Conservation (phyloP, 1,139 yeast species). For the Blastobotrys capitulatus region DNA sequence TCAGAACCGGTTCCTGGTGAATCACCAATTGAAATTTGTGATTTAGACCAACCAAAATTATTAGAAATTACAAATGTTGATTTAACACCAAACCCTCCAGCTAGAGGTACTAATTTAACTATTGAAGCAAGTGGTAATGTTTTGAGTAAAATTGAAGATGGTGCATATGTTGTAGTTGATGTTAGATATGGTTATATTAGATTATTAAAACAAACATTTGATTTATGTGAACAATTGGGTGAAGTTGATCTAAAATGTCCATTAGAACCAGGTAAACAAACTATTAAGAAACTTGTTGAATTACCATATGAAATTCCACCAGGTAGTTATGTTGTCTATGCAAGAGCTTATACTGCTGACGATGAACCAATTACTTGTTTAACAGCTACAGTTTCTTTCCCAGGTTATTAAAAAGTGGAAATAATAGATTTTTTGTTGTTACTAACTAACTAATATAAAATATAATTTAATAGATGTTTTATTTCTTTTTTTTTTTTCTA, state of each 20-base stretch:
- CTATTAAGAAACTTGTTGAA: constrained; percentile 63
- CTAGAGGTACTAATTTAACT: constrained; percentile 71
- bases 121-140: constrained; percentile 68
- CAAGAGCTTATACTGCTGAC: constrained; percentile 81
- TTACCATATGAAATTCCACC: constrained; percentile 95
- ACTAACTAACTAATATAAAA: too few species aligned
- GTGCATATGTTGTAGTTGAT: constrained; percentile 90
- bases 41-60: constrained; percentile 48
- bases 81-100: constrained; percentile 83
- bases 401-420: constrained; percentile 12
- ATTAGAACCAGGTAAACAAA: constrained; percentile 59
- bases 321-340: constrained; percentile 78
- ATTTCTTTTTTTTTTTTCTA: too few species aligned
- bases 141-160: constrained; percentile 54
- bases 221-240: constrained; percentile 79
- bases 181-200: constrained; percentile 90
- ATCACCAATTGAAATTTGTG: constrained; percentile 79
- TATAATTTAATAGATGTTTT: too few species aligned
- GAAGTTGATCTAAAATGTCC: constrained; percentile 82
- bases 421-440: too few species aligned
- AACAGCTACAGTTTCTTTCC: constrained; percentile 58
- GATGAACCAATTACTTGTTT: constrained; percentile 81
- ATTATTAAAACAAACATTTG: constrained; percentile 78
- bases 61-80: constrained; percentile 55
- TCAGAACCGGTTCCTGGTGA: constrained; percentile 64